Evolutionary conservation across 225 moss, liverwort and hornwort species (phyloP).

Genomic region (Ulota crispa): DNA sequence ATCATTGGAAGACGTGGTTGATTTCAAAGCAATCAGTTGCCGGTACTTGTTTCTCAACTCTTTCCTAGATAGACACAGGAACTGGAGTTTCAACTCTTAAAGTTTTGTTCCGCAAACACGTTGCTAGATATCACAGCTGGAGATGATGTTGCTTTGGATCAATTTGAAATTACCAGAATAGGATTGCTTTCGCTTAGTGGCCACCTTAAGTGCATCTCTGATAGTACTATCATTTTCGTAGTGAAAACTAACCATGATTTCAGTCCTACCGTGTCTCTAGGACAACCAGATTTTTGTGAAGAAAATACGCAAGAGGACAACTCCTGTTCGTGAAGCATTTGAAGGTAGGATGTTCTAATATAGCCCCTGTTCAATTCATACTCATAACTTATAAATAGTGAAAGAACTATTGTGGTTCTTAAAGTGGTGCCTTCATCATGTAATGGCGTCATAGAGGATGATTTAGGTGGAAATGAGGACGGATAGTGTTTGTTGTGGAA

Average conservation of each 20-base stretch:
- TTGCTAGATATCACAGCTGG: conserved; percentile 5
- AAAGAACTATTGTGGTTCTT: too few relatives aligned
- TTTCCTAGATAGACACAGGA: background rate
- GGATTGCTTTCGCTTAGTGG: conserved; percentile 1
- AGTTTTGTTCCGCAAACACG: background rate
- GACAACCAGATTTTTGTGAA: background rate
- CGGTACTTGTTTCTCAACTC: conserved; percentile 35
- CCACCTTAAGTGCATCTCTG: background rate
- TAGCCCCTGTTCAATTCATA: too few relatives aligned
- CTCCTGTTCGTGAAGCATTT: background rate
- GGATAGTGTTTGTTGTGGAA: too few relatives aligned
- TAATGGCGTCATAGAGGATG: too few relatives aligned
- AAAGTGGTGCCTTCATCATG: too few relatives aligned
- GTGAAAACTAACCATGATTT: background rate
- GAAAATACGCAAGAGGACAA: background rate
- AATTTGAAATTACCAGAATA: background rate
- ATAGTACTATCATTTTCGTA: background rate
- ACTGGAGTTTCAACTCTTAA: conserved; percentile 6
- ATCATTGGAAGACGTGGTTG: background rate
- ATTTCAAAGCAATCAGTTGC: conserved; percentile 37
- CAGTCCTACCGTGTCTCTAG: background rate
- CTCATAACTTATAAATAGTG: too few relatives aligned
- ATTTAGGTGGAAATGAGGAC: too few relatives aligned
- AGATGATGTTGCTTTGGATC: conserved; percentile 13
- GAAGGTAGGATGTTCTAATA: background rate